These are phyloP conservation scores for Daldinia grandis DNA, from an alignment of 495 filamentous ascomycete genomes.

Conservation along the genomic window DNA sequence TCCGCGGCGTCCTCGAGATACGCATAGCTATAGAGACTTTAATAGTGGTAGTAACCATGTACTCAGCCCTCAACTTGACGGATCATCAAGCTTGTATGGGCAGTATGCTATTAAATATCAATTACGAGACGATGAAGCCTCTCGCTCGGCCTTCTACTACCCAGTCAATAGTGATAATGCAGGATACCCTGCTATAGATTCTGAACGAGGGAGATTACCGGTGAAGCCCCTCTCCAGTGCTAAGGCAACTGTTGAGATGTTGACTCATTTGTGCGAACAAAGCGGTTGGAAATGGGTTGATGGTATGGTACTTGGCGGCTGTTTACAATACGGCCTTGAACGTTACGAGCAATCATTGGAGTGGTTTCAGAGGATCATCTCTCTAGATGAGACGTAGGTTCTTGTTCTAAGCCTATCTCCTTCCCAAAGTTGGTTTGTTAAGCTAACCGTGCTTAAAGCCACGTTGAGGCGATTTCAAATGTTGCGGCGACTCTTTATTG, in stretches of 20 bases:
- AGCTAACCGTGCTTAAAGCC: conserved; percentile 59
- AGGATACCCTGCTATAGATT: conserved; percentile 18
- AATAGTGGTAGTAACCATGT: conserved; percentile 3
- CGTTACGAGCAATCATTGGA: conserved; percentile 85
- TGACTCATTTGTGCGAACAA: conserved; percentile 83
- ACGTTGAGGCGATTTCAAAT: conserved; percentile 96
- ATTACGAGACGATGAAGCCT: conserved; percentile 20
- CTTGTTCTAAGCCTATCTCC: neutral
- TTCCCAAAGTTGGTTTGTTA: neutral
- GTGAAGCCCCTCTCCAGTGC: conserved; percentile 59
- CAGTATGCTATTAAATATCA: conserved; percentile 29
- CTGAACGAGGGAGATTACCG: conserved; percentile 16
- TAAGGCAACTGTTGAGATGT: conserved; percentile 75
- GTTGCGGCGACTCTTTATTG: conserved; percentile 88
- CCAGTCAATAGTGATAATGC: conserved; percentile 28
- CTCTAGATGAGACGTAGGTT: conserved; percentile 78
- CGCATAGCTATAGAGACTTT: conserved; percentile 12
- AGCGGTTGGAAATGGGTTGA: conserved; percentile 95
- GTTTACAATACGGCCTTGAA: conserved; percentile 90
- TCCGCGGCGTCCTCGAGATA: conserved; percentile 21
- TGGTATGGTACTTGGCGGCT: conserved; percentile 92
- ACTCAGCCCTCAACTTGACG: conserved; percentile 27
- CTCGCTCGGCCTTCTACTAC: conserved; percentile 37
- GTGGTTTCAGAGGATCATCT: conserved; percentile 89
- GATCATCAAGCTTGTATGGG: conserved; percentile 31